Evolutionary conservation across 192 early-diverging fungal species (phyloP).

Genomic region (Rhizophlyctis rosea): DNA sequence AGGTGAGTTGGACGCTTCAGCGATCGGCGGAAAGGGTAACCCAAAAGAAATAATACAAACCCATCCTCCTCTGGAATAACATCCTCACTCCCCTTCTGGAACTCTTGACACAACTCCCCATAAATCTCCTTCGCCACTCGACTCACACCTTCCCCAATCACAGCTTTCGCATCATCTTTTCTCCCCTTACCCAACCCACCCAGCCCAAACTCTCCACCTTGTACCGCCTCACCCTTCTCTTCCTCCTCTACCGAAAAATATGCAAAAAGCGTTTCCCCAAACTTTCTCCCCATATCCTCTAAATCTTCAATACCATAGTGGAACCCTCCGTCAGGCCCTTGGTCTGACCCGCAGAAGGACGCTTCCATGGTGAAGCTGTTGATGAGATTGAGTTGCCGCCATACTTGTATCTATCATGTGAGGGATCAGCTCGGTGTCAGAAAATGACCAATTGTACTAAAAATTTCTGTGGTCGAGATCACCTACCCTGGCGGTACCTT

Average conservation of each 20-base stretch:
- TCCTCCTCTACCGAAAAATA: slow-evolving; percentile 27
- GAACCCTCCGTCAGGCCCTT: slow-evolving; percentile 10
- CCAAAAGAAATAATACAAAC: slow-evolving; percentile 2
- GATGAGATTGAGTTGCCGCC: slow-evolving; percentile 22
- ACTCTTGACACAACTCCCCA: slow-evolving; percentile 10
- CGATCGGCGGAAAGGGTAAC: too few species aligned
- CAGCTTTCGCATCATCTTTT: background rate
- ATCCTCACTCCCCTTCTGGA: slow-evolving; percentile 6
- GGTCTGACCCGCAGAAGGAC: slow-evolving; percentile 34
- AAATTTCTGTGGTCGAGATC: too few species aligned
- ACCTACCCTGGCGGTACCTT: slow-evolving; percentile 34
- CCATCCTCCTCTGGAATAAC: background rate
- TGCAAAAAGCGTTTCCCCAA: slow-evolving; percentile 24
- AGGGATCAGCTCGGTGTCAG: background rate
- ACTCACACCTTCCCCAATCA: background rate
- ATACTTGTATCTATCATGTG: slow-evolving; percentile 10
- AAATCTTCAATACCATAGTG: slow-evolving; percentile 28
- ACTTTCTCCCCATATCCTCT: slow-evolving; percentile 27
- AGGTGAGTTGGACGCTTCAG: too few species aligned
- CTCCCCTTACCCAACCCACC: slow-evolving; percentile 5
- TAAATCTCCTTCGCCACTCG: background rate
- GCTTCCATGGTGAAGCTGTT: slow-evolving; percentile 46
- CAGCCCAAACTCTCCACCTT: slow-evolving; percentile 18
- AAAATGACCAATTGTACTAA: too few species aligned
- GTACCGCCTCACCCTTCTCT: background rate